phyloP scores from a whole-genome alignment of 208 protist genomes.

The Zelonia costaricensis region DNA sequence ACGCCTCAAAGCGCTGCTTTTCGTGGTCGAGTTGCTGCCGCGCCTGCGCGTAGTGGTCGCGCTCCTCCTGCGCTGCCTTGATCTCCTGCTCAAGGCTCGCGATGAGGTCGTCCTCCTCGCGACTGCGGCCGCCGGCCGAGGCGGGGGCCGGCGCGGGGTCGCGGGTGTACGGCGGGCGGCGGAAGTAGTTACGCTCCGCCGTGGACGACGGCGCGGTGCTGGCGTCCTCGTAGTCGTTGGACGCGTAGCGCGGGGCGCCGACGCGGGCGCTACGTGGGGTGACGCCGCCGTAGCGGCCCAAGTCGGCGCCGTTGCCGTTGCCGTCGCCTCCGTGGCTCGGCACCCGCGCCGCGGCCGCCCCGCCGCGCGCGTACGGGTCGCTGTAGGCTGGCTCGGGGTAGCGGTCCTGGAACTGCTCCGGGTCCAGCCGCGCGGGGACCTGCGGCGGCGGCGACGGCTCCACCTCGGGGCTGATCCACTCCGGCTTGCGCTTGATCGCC shows the following conservation, averaged over 20 bases:
- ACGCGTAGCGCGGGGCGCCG: slow-evolving; percentile 26
- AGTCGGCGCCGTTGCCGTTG: slow-evolving; percentile 13
- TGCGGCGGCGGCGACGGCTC: slow-evolving; percentile 3
- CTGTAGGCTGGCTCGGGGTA: neutral
- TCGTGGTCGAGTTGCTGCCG: slow-evolving; percentile 78
- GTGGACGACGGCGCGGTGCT: slow-evolving; percentile 13
- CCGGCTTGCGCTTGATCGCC: slow-evolving; percentile 19
- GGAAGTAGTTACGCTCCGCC: slow-evolving; percentile 66
- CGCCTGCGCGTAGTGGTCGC: slow-evolving; percentile 57
- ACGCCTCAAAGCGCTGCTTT: slow-evolving; percentile 74
- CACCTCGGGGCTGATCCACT: slow-evolving; percentile 47
- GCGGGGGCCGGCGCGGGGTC: slow-evolving; percentile 2
- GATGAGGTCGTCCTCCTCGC: slow-evolving; percentile 73
- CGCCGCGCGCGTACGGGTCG: slow-evolving; percentile 3
- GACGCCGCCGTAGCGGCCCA: slow-evolving; percentile 14
- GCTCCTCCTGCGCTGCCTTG: slow-evolving; percentile 74
- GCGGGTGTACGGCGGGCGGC: slow-evolving; percentile 3
- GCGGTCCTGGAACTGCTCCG: neutral
- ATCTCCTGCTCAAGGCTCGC: slow-evolving; percentile 77
- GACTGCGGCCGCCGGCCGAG: slow-evolving; percentile 4
- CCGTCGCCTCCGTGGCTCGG: slow-evolving; percentile 5
- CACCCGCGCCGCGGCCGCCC: neutral
- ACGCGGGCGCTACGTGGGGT: slow-evolving; percentile 22
- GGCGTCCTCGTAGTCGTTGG: slow-evolving; percentile 35
- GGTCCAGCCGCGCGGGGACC: neutral